Conservation (phyloP, 495 filamentous ascomycete species). For the Achaetomiella virescens region DNA sequence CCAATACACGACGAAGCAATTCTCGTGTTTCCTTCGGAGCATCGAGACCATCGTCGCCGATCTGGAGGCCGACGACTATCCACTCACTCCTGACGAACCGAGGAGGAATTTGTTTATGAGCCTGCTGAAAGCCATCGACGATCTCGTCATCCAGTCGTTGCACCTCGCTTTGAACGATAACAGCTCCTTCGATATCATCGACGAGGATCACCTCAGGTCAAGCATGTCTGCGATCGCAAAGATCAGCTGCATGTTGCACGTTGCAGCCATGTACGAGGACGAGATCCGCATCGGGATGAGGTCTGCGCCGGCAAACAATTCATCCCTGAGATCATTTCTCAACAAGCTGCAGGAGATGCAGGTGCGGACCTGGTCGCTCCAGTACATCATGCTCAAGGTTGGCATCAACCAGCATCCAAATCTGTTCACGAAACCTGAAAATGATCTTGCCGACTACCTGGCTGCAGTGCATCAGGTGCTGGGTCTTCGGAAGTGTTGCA, state of each 20-base stretch:
- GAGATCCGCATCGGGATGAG: constrained; percentile 66
- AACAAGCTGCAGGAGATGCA: constrained; percentile 82
- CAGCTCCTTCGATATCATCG: constrained; percentile 74
- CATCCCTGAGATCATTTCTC: constrained; percentile 49
- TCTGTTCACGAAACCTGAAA: constrained; percentile 55
- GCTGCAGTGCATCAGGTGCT: constrained; percentile 74
- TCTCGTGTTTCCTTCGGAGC: constrained; percentile 77
- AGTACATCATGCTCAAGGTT: constrained; percentile 67
- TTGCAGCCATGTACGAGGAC: constrained; percentile 75
- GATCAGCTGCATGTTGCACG: constrained; percentile 65
- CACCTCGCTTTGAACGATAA: constrained; percentile 58
- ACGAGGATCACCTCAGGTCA: constrained; percentile 64
- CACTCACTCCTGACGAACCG: constrained; percentile 51
- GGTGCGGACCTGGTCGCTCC: constrained; percentile 77
- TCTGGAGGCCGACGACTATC: constrained; percentile 57
- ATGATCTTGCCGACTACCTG: constrained; percentile 67
- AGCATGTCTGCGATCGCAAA: constrained; percentile 63
- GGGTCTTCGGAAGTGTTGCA: constrained; percentile 82
- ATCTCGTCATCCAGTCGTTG: constrained; percentile 61
- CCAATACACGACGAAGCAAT: constrained; percentile 73
- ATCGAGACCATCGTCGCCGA: constrained; percentile 76
- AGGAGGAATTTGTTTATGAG: constrained; percentile 63
- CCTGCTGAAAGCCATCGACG: constrained; percentile 71
- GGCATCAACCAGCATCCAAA: constrained; percentile 60
- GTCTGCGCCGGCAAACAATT: constrained; percentile 29